These are phyloP conservation scores for Russula sp. DNA, from an alignment of 768 basidiomycete genomes.

Conservation along the genomic window DNA sequence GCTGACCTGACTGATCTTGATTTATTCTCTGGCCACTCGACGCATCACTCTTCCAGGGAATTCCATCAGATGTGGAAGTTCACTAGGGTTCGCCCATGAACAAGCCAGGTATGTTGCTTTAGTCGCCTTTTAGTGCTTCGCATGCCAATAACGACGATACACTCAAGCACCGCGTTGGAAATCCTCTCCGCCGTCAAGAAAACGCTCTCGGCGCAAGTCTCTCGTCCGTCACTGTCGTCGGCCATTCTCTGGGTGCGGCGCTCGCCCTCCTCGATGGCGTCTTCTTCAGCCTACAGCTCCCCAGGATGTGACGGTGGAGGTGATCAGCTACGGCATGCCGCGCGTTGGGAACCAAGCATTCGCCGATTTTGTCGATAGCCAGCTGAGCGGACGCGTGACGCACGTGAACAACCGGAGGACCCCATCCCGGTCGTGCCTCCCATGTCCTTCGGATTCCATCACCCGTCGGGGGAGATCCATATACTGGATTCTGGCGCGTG, in stretches of 20 bases:
- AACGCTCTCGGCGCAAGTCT: neutral
- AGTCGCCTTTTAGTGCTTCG: neutral
- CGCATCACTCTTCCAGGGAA: slow-evolving; percentile 49
- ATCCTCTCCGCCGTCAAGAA: slow-evolving; percentile 6
- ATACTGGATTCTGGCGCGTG: slow-evolving; percentile 48
- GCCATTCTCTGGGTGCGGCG: slow-evolving; percentile 31
- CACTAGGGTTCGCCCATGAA: slow-evolving; percentile 48
- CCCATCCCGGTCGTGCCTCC: slow-evolving; percentile 40
- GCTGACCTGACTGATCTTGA: slow-evolving; percentile 45
- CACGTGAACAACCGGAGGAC: slow-evolving; percentile 33
- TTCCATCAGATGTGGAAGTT: slow-evolving; percentile 42
- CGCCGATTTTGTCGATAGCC: slow-evolving; percentile 17
- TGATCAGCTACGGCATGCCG: slow-evolving; percentile 32
- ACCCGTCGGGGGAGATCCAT: slow-evolving; percentile 43
- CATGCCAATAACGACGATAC: neutral
- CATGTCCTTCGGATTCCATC: slow-evolving; percentile 45
- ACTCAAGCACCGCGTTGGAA: slow-evolving; percentile 3
- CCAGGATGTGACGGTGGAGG: slow-evolving; percentile 15
- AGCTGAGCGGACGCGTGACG: neutral
- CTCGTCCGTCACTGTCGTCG: slow-evolving; percentile 14
- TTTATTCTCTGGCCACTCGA: slow-evolving; percentile 39
- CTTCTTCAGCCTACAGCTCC: slow-evolving; percentile 30
- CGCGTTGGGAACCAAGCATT: slow-evolving; percentile 31
- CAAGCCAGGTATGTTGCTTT: slow-evolving; percentile 43
- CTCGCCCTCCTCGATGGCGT: slow-evolving; percentile 34